phyloP scores from a whole-genome alignment of 208 protist species.

The Acanthamoeba royreba region DNA sequence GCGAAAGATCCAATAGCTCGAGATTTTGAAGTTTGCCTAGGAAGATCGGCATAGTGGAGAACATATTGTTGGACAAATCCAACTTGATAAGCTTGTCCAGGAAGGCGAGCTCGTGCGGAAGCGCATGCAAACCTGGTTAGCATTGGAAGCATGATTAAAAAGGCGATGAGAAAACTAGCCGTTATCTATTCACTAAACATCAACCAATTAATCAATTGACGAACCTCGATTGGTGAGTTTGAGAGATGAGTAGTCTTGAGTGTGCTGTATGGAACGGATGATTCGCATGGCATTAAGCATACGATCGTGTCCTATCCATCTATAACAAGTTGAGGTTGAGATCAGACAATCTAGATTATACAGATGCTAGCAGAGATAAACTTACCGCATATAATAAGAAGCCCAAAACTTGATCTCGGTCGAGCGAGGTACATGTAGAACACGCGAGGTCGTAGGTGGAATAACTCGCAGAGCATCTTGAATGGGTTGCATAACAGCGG shows the following conservation, averaged over 20 bases:
- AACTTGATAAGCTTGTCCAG: background rate
- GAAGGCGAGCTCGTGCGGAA: background rate
- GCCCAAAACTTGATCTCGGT: slow-evolving; percentile 22
- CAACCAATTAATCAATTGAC: background rate
- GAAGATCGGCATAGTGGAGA: background rate
- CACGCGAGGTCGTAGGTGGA: background rate
- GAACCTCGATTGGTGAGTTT: background rate
- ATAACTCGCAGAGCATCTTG: background rate
- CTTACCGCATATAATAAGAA: background rate
- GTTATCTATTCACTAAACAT: background rate
- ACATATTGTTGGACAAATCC: background rate
- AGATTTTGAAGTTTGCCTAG: background rate
- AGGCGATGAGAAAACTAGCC: background rate
- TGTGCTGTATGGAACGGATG: background rate
- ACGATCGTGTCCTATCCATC: background rate
- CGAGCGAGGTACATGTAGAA: background rate
- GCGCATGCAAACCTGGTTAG: background rate
- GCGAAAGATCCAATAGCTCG: background rate
- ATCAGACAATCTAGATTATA: background rate
- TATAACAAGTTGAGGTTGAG: background rate
- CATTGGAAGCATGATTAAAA: background rate
- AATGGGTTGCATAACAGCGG: too few species aligned
- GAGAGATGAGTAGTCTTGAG: background rate
- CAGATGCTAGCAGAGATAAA: background rate
- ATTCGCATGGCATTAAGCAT: background rate